Evolutionary conservation across 192 early-diverging fungal species (phyloP).

Genomic region (Mortierella hygrophila): DNA sequence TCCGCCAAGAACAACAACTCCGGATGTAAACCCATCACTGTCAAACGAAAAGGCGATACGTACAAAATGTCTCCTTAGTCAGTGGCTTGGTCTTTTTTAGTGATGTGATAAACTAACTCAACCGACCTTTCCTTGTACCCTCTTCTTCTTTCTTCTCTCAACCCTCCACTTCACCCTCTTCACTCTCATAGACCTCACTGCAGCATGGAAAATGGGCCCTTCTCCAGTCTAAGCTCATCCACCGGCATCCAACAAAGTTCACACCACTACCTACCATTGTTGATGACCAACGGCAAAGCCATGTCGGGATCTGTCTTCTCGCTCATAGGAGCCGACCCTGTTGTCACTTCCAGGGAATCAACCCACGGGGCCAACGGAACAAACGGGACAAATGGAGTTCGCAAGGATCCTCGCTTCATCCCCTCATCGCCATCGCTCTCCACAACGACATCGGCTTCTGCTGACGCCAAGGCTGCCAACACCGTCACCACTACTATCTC

Average conservation of each 20-base stretch:
- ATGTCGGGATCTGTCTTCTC: slow-evolving; percentile 43
- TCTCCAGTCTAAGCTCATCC: slow-evolving; percentile 34
- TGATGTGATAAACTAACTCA: background rate
- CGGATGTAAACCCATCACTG: background rate
- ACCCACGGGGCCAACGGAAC: background rate
- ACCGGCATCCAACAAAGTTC: slow-evolving; percentile 34
- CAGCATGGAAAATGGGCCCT: slow-evolving; percentile 50
- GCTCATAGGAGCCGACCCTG: slow-evolving; percentile 23
- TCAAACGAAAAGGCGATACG: background rate
- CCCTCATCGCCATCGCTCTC: background rate
- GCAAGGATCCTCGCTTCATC: background rate
- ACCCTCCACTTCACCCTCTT: background rate
- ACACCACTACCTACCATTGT: slow-evolving; percentile 41
- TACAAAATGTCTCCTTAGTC: background rate
- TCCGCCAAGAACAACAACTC: background rate
- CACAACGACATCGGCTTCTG: background rate
- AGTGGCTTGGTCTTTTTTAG: background rate
- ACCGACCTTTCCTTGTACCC: background rate
- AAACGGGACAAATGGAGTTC: background rate
- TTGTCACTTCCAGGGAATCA: background rate
- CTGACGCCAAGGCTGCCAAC: background rate
- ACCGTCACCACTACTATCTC: background rate
- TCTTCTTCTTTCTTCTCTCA: background rate
- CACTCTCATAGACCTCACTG: slow-evolving; percentile 15
- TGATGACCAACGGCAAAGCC: slow-evolving; percentile 40